Evolutionary conservation across 768 basidiomycete genomes (phyloP).

Genomic region (Russula olivacea): DNA sequence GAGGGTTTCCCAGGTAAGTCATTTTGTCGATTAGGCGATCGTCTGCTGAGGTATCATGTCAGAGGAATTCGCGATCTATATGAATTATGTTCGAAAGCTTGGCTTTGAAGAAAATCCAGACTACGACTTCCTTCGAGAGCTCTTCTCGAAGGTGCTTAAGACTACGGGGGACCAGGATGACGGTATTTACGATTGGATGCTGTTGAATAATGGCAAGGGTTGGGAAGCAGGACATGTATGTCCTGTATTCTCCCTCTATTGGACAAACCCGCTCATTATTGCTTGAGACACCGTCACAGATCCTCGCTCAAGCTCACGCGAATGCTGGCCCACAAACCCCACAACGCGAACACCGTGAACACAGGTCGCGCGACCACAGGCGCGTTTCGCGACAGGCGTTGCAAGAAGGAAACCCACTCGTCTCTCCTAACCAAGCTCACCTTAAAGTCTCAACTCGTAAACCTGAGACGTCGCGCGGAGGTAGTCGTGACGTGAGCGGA

Average conservation of each 20-base stretch:
- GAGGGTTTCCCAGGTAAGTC: slow-evolving; percentile 91
- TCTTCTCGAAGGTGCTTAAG: slow-evolving; percentile 90
- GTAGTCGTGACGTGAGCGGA: slow-evolving; percentile 44
- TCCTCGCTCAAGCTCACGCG: slow-evolving; percentile 48
- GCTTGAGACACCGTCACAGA: slow-evolving; percentile 39
- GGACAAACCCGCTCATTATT: background rate
- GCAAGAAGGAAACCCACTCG: slow-evolving; percentile 52
- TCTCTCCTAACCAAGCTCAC: slow-evolving; percentile 60
- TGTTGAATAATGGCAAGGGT: slow-evolving; percentile 88
- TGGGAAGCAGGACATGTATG: slow-evolving; percentile 87
- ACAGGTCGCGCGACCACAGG: slow-evolving; percentile 44
- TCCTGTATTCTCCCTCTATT: slow-evolving; percentile 24
- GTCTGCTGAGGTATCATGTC: slow-evolving; percentile 18
- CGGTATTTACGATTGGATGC: slow-evolving; percentile 94
- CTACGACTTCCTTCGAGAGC: slow-evolving; percentile 94
- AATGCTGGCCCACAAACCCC: slow-evolving; percentile 49
- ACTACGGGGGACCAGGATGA: slow-evolving; percentile 85
- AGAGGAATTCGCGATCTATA: slow-evolving; percentile 99
- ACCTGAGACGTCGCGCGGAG: slow-evolving; percentile 38
- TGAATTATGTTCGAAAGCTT: slow-evolving; percentile 98
- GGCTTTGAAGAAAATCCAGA: slow-evolving; percentile 97
- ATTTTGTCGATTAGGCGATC: background rate
- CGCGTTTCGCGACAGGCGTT: slow-evolving; percentile 47
- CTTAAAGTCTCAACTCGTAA: slow-evolving; percentile 53
- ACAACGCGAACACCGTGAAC: slow-evolving; percentile 49